Conservation (phyloP, 2,329 filamentous ascomycete genomes). For the Cladophialophora chaetospira region DNA sequence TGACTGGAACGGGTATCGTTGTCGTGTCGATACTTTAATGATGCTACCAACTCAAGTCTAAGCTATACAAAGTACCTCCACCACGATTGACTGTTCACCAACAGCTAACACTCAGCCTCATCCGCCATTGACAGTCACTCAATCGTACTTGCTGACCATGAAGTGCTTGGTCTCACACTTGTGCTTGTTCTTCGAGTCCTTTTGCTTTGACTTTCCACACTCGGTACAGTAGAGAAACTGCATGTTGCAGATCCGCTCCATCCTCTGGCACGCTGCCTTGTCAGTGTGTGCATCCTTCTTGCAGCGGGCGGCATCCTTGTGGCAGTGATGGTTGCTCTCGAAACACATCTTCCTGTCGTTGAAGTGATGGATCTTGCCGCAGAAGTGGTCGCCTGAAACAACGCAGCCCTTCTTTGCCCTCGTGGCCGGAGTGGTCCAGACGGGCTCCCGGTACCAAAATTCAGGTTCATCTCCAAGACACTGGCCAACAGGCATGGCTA, state of each 20-base stretch:
- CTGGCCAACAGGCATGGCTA: conserved; percentile 48
- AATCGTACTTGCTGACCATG: conserved; percentile 2
- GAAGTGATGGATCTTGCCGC: conserved; percentile 11
- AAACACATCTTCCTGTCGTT: conserved; percentile 13
- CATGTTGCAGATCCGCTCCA: conserved; percentile 16
- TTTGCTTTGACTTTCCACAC: conserved; percentile 1
- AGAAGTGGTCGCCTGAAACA: conserved; percentile 12
- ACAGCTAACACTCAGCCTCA: neutral
- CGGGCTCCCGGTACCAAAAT: conserved; percentile 44
- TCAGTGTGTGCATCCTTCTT: neutral
- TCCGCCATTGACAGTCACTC: neutral
- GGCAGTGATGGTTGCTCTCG: conserved; percentile 15
- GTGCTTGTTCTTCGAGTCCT: conserved; percentile 7
- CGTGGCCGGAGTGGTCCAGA: conserved; percentile 10
- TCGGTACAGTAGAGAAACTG: conserved; percentile 14
- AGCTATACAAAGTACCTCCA: conserved; percentile 3
- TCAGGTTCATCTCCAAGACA: conserved; percentile 44
- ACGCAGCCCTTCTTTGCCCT: conserved; percentile 14
- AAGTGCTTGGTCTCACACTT: conserved; percentile 11
- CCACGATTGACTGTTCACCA: neutral
- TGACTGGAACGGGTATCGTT: too few relatives aligned
- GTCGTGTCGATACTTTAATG: neutral
- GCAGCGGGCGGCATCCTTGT: conserved; percentile 7
- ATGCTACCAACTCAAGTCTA: neutral
- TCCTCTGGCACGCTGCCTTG: neutral